Evolutionary conservation across 1,284 basidiomycete species (phyloP).

Genomic region (Rhodofomes roseus): DNA sequence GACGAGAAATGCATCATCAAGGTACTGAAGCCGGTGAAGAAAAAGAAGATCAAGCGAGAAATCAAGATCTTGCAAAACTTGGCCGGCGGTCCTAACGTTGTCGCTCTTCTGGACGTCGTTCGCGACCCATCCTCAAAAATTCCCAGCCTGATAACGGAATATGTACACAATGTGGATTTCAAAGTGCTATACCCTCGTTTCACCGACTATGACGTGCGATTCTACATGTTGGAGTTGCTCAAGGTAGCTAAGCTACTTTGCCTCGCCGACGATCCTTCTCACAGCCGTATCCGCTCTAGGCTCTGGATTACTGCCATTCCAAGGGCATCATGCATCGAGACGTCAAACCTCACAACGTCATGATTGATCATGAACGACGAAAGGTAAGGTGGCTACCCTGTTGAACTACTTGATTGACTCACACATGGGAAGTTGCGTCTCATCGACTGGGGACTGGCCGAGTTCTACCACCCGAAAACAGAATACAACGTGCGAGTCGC

Average conservation of each 20-base stretch:
- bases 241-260: conserved; percentile 60
- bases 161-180: conserved; percentile 98
- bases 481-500: conserved; percentile 99
- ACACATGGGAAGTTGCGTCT: conserved; percentile 67
- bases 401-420: background rate
- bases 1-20: conserved; percentile 98
- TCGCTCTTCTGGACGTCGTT: conserved; percentile 92
- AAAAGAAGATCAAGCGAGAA: conserved; percentile 99
- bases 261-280: background rate
- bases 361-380: conserved; percentile 98
- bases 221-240: conserved; percentile 95
- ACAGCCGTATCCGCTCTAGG: conserved; percentile 42
- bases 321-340: conserved; percentile 99
- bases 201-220: conserved; percentile 92
- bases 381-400: conserved; percentile 52
- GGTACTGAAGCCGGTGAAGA: conserved; percentile 98
- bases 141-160: conserved; percentile 97
- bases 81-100: conserved; percentile 90
- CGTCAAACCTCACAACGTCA: conserved; percentile 99
- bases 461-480: conserved; percentile 97
- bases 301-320: conserved; percentile 97
- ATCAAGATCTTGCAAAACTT: conserved; percentile 99
- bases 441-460: conserved; percentile 98
- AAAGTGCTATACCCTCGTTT: conserved; percentile 96
- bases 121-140: conserved; percentile 94